phyloP scores from a whole-genome alignment of 2,329 filamentous ascomycete species.

The Ascomycota sp. region DNA sequence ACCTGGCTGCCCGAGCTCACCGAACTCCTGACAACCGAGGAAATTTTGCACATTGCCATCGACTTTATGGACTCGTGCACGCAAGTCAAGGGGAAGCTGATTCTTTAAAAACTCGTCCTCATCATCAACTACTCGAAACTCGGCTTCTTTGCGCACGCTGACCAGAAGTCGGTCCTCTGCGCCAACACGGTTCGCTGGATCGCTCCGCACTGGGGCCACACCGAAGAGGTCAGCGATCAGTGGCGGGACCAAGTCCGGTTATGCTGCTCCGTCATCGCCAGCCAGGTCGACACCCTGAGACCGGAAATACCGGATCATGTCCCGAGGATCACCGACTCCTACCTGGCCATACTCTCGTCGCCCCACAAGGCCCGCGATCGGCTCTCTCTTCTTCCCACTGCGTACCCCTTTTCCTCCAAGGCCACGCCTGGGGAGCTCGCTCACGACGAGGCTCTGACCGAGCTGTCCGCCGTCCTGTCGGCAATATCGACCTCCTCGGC shows the following conservation, averaged over 20 bases:
- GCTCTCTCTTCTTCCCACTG: conserved; percentile 67
- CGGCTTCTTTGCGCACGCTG: conserved; percentile 58
- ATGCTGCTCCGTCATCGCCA: conserved; percentile 81
- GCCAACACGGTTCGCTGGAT: conserved; percentile 81
- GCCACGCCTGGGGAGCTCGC: conserved; percentile 35
- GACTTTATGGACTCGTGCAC: conserved; percentile 87
- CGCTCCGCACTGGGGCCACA: conserved; percentile 76
- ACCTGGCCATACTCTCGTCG: conserved; percentile 48
- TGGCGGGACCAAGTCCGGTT: conserved; percentile 86
- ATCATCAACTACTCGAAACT: conserved; percentile 81
- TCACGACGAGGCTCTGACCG: conserved; percentile 75
- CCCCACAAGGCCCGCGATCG: conserved; percentile 35
- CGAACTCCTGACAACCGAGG: conserved; percentile 54
- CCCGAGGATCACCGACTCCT: conserved; percentile 79
- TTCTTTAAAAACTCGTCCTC: conserved; percentile 78
- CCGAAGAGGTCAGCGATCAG: conserved; percentile 53
- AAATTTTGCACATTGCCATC: conserved; percentile 78
- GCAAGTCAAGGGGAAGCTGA: conserved; percentile 70
- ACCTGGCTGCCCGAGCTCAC: conserved; percentile 88
- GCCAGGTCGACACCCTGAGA: conserved; percentile 58
- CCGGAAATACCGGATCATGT: conserved; percentile 76
- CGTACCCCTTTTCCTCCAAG: conserved; percentile 73
- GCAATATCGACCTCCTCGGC: conserved; percentile 52
- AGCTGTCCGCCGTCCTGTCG: conserved; percentile 73
- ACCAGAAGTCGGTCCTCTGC: conserved; percentile 53